phyloP scores from a whole-genome alignment of 148 eudicot species.

The Camellia sinensis region DNA sequence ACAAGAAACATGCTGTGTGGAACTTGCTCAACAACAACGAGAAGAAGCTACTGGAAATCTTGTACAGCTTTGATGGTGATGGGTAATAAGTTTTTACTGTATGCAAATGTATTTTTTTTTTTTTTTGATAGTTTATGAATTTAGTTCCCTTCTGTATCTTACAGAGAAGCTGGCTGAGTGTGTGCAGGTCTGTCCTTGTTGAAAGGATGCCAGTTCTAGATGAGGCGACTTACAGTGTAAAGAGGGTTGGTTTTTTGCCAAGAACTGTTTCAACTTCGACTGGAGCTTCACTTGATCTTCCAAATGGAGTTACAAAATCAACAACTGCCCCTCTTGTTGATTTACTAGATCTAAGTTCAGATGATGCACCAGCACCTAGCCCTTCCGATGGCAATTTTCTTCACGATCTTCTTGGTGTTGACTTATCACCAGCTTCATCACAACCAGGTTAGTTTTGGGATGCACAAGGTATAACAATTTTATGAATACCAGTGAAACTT shows the following conservation, averaged over 20 bases:
- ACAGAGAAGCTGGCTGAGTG: conserved; percentile 20
- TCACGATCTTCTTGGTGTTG: conserved; percentile 91
- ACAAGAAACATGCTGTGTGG: too few species aligned
- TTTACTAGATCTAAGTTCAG: conserved; percentile 80
- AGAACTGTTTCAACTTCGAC: conserved; percentile 59
- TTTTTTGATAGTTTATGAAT: not conserved
- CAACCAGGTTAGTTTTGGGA: conserved; percentile 56
- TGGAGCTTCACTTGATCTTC: conserved; percentile 60
- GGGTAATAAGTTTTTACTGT: too few species aligned
- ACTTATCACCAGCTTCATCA: conserved; percentile 54
- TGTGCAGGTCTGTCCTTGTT: conserved; percentile 66
- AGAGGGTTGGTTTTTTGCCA: conserved; percentile 72
- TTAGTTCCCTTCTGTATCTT: conserved; percentile 8
- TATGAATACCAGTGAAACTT: not conserved
- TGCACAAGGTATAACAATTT: not conserved
- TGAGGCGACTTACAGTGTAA: conserved; percentile 85
- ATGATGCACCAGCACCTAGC: conserved; percentile 73
- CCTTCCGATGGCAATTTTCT: conserved; percentile 81
- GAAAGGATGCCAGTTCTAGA: conserved; percentile 99
- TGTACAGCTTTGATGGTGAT: too few species aligned
- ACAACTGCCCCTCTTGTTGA: conserved; percentile 86
- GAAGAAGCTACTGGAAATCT: too few species aligned
- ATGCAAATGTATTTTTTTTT: too few species aligned
- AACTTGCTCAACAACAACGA: too few species aligned
- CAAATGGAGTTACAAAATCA: conserved; percentile 80